Conservation (phyloP, 805 yeast genomes). For the Groenewaldozyma tartarivorans region DNA sequence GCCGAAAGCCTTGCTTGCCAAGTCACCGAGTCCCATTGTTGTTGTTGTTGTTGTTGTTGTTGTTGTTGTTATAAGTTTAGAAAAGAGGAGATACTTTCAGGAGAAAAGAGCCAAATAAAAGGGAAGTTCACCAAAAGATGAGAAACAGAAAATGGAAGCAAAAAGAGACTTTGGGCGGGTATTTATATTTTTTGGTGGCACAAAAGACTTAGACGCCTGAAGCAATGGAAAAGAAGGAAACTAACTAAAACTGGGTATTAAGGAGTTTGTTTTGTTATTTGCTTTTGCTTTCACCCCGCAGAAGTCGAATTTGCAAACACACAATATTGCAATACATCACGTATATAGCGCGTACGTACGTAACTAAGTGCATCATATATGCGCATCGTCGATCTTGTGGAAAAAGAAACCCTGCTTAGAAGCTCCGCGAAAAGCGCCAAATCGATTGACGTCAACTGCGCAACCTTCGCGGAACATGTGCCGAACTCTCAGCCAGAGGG, state of each 20-base stretch:
- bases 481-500: no score
- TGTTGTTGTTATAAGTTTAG: slow-evolving; percentile 15
- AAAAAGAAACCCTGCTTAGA: no score
- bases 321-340: neutral
- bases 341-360: no score
- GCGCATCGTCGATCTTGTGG: no score
- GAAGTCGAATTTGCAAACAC: neutral
- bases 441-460: no score
- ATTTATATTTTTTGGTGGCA: no score
- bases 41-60: slow-evolving; percentile 14
- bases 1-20: slow-evolving; percentile 4
- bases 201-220: no score
- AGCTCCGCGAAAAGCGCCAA: no score
- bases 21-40: slow-evolving; percentile 14
- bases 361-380: no score
- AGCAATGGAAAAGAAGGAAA: neutral
- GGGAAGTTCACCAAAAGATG: neutral
- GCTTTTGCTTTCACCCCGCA: neutral
- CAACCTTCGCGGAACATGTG: no score
- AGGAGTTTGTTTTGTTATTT: neutral
- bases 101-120: slow-evolving; percentile 10
- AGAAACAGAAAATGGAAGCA: neutral
- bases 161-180: no score
- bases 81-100: slow-evolving; percentile 7
- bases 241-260: neutral